These are phyloP conservation scores for Aureobasidium musti DNA, from an alignment of 2,329 filamentous ascomycete genomes.

Conservation along the genomic window DNA sequence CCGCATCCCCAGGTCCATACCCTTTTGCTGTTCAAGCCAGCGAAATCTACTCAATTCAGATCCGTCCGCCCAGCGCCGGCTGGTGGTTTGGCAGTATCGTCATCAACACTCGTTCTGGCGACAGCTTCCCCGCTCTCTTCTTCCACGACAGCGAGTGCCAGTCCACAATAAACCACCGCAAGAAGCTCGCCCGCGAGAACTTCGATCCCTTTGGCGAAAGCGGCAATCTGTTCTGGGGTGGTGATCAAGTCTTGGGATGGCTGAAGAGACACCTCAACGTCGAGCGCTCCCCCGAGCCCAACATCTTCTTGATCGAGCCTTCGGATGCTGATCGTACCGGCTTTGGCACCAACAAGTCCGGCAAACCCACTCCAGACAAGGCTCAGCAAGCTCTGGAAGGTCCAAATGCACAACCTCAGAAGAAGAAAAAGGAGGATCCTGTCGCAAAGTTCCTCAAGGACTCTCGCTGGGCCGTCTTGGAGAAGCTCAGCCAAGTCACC, in stretches of 20 bases:
- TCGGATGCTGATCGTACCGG: slow-evolving; percentile 78
- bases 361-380: slow-evolving; percentile 55
- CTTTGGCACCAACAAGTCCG: slow-evolving; percentile 60
- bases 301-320: slow-evolving; percentile 88
- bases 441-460: slow-evolving; percentile 93
- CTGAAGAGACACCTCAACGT: slow-evolving; percentile 79
- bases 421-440: slow-evolving; percentile 66
- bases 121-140: slow-evolving; percentile 93
- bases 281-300: slow-evolving; percentile 82
- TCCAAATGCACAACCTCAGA: slow-evolving; percentile 43
- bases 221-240: slow-evolving; percentile 94
- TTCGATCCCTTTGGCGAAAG: slow-evolving; percentile 80
- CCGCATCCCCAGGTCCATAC: slow-evolving; percentile 72
- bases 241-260: slow-evolving; percentile 93
- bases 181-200: slow-evolving; percentile 75
- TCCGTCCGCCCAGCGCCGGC: slow-evolving; percentile 87
- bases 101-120: slow-evolving; percentile 85
- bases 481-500: slow-evolving; percentile 95
- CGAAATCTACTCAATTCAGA: slow-evolving; percentile 85
- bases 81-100: slow-evolving; percentile 99
- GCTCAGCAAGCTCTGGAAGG: slow-evolving; percentile 47
- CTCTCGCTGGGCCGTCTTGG: slow-evolving; percentile 92
- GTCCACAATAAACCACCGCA: slow-evolving; percentile 91
- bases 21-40: slow-evolving; percentile 89
- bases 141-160: slow-evolving; percentile 98